Conservation (phyloP, 306 rosid species). For the Crataegus laevigata region DNA sequence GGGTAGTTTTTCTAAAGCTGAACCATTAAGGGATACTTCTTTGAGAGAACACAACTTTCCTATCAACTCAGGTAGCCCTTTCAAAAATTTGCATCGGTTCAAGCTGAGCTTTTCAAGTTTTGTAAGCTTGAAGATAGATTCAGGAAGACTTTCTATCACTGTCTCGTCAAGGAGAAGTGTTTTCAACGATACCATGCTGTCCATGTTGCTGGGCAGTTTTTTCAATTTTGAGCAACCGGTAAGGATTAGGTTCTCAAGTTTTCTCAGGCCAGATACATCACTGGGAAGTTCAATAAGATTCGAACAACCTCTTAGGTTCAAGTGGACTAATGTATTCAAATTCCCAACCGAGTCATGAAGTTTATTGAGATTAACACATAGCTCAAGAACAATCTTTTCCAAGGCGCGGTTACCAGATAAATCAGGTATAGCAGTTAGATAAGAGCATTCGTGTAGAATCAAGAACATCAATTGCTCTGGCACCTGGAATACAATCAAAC, state of each 20-base stretch:
- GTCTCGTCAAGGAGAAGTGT: conserved; percentile 33
- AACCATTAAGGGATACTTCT: conserved; percentile 29
- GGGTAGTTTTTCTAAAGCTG: conserved; percentile 45
- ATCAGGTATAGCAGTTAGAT: conserved; percentile 42
- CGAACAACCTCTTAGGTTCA: conserved; percentile 35
- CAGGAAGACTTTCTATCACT: conserved; percentile 36
- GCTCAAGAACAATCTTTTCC: conserved; percentile 42
- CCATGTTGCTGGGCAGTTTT: conserved; percentile 41
- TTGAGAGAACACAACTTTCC: conserved; percentile 42
- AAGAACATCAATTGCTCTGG: conserved; percentile 38
- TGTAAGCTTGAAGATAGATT: conserved; percentile 35
- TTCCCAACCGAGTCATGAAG: conserved; percentile 50
- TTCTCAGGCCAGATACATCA: conserved; percentile 51
- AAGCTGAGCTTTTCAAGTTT: conserved; percentile 40
- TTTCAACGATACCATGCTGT: conserved; percentile 37
- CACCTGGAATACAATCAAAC: conserved; percentile 31
- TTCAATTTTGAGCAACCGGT: conserved; percentile 34
- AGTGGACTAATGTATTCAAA: conserved; percentile 28
- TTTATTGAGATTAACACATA: conserved; percentile 27
- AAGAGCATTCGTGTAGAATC: conserved; percentile 33
- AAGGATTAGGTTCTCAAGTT: conserved; percentile 38
- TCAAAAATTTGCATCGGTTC: conserved; percentile 28
- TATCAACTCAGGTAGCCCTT: conserved; percentile 36
- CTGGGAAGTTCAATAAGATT: conserved; percentile 37
- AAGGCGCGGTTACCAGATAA: conserved; percentile 35